Evolutionary conservation across 306 rosid species (phyloP).

Genomic region (Prunus salicina): DNA sequence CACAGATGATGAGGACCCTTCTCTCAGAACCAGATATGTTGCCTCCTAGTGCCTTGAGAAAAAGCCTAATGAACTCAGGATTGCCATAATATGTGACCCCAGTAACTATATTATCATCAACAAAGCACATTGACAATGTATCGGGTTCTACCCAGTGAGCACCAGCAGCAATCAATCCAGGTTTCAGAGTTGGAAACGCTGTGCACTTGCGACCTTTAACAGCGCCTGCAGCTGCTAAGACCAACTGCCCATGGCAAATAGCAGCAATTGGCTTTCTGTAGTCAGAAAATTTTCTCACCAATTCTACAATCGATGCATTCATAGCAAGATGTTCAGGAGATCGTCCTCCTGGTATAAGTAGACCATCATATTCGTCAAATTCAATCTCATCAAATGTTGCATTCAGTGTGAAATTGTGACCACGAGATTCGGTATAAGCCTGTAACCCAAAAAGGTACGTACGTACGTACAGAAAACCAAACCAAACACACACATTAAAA

Average conservation of each 20-base stretch:
- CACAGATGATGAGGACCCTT: conserved; percentile 73
- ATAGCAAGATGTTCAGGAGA: conserved; percentile 84
- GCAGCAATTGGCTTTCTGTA: conserved; percentile 60
- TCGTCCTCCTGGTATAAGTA: conserved; percentile 75
- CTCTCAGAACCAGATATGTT: conserved; percentile 23
- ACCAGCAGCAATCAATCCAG: conserved; percentile 64
- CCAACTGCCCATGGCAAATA: conserved; percentile 74
- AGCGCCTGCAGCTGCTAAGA: conserved; percentile 78
- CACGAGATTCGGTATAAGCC: conserved; percentile 60
- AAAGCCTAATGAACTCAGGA: conserved; percentile 22
- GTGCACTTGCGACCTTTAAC: conserved; percentile 70
- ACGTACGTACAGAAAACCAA: not conserved
- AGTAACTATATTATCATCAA: conserved; percentile 70
- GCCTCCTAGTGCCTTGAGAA: too few relatives aligned
- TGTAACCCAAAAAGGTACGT: conserved; percentile 27
- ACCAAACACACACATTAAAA: not conserved
- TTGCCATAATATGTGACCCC: conserved; percentile 52
- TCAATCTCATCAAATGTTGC: conserved; percentile 75
- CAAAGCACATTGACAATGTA: conserved; percentile 37
- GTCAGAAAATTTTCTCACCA: conserved; percentile 46
- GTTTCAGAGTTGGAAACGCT: conserved; percentile 43
- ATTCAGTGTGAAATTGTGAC: conserved; percentile 79
- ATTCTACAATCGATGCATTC: conserved; percentile 40
- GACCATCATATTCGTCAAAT: conserved; percentile 57
- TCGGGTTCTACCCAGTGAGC: conserved; percentile 27